Base-by-base conservation (phyloP, 768 basidiomycete species). In the Polyporus arcularius region DNA sequence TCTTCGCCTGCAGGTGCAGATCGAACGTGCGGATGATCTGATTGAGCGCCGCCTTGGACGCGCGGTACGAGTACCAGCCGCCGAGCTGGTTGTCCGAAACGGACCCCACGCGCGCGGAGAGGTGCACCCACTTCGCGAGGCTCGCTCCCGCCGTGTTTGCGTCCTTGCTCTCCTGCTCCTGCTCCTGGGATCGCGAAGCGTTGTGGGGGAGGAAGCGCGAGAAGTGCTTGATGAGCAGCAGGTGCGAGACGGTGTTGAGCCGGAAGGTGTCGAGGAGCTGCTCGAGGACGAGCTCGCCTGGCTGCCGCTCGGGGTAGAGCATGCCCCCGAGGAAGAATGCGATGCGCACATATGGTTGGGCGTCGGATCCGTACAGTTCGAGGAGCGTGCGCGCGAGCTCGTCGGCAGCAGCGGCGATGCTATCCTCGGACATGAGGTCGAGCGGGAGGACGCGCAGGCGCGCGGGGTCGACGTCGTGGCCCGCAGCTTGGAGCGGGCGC, bases 1-100 rank as follows among this genome's bases (percentile, higher is more conserved):
- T 78, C 64, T 79, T 78, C 72, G 78, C 74, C 65, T 79, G 70
- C 39, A 86, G 72, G 56, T 86, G 78, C 50, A 81, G 63, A 69
- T 87, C 83, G 64, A 85, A 85, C 16, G 84, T 86, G 62, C 81
- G 82, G 68, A 86, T 68, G n/a, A 82, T 78, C 65, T 86, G 85
- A 64, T 87, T 85, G 50, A 87, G 79, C 52, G 85, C 84, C 0
- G 85, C 81, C 69, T 86, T 86, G 53, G 84, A 85, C 18, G 82
- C 75, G 30, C 84, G 81, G 69, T 86, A 86, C 35, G 83, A 85
- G 67, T 81, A 86, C 85, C 85, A 86, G 40, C 84, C 85, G 16
- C 85, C 85, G 26, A 75, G 76, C 28, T 71, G 72, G 67, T 86
- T 87, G 66, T 87, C 85, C 18, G 78, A 75, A 55, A 86, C 79